Evolutionary conservation across 495 filamentous ascomycete species (phyloP), one percentile per base, ranked within the genome.

Genomic region (Tuber indicum): DNA sequence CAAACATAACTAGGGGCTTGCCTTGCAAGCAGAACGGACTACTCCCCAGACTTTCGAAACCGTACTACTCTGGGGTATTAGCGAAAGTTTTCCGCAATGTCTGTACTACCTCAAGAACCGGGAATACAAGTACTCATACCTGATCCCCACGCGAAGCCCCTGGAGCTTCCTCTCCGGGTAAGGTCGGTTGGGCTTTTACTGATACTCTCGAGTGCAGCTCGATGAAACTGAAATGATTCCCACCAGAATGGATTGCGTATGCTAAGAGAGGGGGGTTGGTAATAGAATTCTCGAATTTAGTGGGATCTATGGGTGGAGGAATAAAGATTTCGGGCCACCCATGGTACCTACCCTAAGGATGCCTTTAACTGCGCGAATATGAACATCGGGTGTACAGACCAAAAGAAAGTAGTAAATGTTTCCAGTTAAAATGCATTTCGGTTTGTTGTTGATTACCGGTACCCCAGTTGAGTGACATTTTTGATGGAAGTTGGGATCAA

Each of bases 31-130:
- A 32, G 58, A 66, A 66, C 58, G 58, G 58, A 66, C 58, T 17
- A 66, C 58, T 66, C 58, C 58, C 58, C 58, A 66, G 58, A 36
- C 58, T 36, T 66, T 66, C 26, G 32, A 66, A 66, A 66, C 58
- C 14, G 58, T 36, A 36, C 4, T 17, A 12, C 26, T 26, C n/a
- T 66, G 7, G 26, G 26, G 58, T 10, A 66, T 66, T 66, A 36
- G 26, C 58, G 58, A 66, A 66, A 16, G 12, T 16, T 7, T 7
- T 36, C 58, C 52, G n/a, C 23, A 3, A 32, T 62, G n/a, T 62
- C 5, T 26, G 52, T 62, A 26, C 52, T 26, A 62, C 52, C n/a
- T 3, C 9, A 62, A 12, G 52, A 62, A 26, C 52, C 52, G 9
- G 52, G 52, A 62, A 62, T 14, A 43, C 42, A 43, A 43, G 7